Percentiles rank a stretch among this genome's conserved stretches.
phyloP scores from a whole-genome alignment of 179 eudicot species.

The Carnegiea gigantea region DNA sequence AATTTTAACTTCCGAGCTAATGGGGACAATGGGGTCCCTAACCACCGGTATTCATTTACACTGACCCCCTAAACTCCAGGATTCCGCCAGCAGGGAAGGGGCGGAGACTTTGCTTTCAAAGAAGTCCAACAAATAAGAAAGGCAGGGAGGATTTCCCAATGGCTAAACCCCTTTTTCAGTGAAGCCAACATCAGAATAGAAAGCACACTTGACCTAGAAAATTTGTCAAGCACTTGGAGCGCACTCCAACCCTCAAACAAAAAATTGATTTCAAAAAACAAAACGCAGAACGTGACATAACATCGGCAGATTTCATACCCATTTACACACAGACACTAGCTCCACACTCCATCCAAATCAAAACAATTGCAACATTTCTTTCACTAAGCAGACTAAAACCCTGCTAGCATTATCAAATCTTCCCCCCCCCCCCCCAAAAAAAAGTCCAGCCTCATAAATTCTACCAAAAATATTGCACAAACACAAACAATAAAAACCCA shows the following conservation, averaged over 20 bases:
- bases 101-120: too few relatives aligned
- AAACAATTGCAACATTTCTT: too few relatives aligned
- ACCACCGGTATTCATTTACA: not conserved
- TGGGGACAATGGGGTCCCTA: not conserved
- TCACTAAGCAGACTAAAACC: not conserved
- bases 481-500: too few relatives aligned
- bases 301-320: not conserved
- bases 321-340: not conserved
- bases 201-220: not conserved
- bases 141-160: not conserved
- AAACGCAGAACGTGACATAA: not conserved
- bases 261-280: not conserved
- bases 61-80: not conserved
- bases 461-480: too few relatives aligned
- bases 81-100: too few relatives aligned
- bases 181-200: not conserved
- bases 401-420: too few relatives aligned
- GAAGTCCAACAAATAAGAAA: not conserved
- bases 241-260: not conserved
- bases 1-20: not conserved
- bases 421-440: too few relatives aligned
- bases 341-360: not conserved
- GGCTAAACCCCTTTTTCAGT: not conserved
- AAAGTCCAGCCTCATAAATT: too few relatives aligned
- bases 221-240: constrained; percentile 12